A percentile compares a stretch with the other conserved stretches of the same genome.
Evolutionary conservation across 352 stramenopile genomes (phyloP).

Genomic region (Aphanomyces euteiches): DNA sequence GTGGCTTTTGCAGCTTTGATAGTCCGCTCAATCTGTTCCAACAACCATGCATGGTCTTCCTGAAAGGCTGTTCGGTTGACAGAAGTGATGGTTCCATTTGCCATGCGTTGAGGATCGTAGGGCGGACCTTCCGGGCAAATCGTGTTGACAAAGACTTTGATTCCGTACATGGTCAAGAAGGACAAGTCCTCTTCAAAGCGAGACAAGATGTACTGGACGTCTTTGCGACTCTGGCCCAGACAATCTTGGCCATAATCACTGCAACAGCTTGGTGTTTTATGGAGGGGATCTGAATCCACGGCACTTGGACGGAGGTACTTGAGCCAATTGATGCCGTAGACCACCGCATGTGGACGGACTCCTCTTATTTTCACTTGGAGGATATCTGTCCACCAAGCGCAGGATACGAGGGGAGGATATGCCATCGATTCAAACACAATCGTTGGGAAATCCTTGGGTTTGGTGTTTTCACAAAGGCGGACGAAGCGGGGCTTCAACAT

Average conservation of each 20-base stretch:
- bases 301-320: background rate
- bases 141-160: constrained; percentile 28
- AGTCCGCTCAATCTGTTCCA: constrained; percentile 18
- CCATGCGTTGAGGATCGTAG: constrained; percentile 5
- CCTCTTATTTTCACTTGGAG: constrained; percentile 21
- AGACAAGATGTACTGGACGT: constrained; percentile 9
- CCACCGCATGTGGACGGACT: background rate
- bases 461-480: constrained; percentile 1
- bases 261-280: constrained; percentile 2
- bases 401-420: background rate
- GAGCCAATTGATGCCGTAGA: background rate
- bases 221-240: constrained; percentile 13
- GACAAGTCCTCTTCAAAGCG: constrained; percentile 3
- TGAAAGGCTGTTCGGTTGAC: constrained; percentile 1
- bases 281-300: background rate
- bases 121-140: constrained; percentile 14
- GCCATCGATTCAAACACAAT: constrained; percentile 21
- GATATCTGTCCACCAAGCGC: constrained; percentile 8
- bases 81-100: background rate
- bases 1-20: constrained; percentile 9
- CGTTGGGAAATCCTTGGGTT: background rate
- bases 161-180: background rate
- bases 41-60: constrained; percentile 3
- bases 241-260: constrained; percentile 7
- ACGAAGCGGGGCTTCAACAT: constrained; percentile 23